phyloP scores from a whole-genome alignment of 1,284 basidiomycete species.

The Cutaneotrichosporon cutaneum region DNA sequence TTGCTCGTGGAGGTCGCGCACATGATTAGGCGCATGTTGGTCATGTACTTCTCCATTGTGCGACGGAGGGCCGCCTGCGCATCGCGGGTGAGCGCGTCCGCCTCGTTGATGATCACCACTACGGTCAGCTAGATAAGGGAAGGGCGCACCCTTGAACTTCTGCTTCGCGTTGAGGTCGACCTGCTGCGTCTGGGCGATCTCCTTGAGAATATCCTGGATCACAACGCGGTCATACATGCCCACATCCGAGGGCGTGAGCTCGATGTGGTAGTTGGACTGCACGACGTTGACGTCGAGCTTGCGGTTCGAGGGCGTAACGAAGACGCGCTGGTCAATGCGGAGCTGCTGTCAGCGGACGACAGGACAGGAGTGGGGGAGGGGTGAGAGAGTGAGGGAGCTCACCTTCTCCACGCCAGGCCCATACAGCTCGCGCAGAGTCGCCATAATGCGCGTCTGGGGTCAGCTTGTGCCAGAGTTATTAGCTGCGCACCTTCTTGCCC shows the following conservation, averaged over 20 bases:
- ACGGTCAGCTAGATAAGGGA: background rate
- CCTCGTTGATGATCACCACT: slow-evolving; percentile 98
- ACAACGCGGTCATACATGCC: slow-evolving; percentile 94
- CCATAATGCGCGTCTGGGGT: slow-evolving; percentile 76
- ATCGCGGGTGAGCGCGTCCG: slow-evolving; percentile 89
- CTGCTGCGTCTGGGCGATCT: slow-evolving; percentile 98
- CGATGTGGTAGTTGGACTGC: slow-evolving; percentile 95
- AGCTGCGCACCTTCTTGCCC: slow-evolving; percentile 72
- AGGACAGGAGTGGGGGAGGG: too few relatives aligned
- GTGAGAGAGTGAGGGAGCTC: too few relatives aligned
- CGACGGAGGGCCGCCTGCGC: slow-evolving; percentile 94
- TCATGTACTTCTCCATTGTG: slow-evolving; percentile 99
- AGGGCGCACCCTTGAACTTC: slow-evolving; percentile 82
- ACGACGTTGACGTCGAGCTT: slow-evolving; percentile 97
- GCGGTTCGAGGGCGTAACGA: slow-evolving; percentile 88
- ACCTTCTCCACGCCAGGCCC: slow-evolving; percentile 92
- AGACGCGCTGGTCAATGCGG: slow-evolving; percentile 97
- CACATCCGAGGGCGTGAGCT: slow-evolving; percentile 98
- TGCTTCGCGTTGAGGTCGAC: slow-evolving; percentile 94
- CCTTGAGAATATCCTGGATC: slow-evolving; percentile 95
- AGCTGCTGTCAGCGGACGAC: slow-evolving; percentile 62
- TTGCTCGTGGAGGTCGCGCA: slow-evolving; percentile 97
- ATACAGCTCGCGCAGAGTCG: slow-evolving; percentile 83
- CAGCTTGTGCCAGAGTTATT: slow-evolving; percentile 5
- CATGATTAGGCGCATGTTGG: slow-evolving; percentile 92